Evolutionary conservation across 495 filamentous ascomycete genomes (phyloP).

Genomic region (Tuber indicum): DNA sequence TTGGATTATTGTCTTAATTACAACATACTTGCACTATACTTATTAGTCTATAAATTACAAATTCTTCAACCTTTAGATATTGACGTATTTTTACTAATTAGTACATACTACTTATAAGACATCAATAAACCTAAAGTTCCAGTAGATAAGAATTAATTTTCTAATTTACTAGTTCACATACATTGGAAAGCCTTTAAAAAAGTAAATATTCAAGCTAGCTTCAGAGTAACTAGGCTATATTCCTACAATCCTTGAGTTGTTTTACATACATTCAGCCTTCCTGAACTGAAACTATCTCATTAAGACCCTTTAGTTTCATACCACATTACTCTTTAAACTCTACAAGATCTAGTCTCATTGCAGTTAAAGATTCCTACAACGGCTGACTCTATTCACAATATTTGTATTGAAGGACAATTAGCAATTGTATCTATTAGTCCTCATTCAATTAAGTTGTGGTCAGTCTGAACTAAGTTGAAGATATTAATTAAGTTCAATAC

Average conservation of each 20-base stretch:
- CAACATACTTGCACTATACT: slow-evolving; percentile 12
- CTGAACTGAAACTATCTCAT: neutral
- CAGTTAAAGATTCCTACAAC: too few species aligned
- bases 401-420: too few species aligned
- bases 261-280: neutral
- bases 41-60: slow-evolving; percentile 11
- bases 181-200: neutral
- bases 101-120: slow-evolving; percentile 8
- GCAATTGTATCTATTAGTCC: too few species aligned
- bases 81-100: slow-evolving; percentile 2
- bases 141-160: slow-evolving; percentile 12
- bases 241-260: neutral
- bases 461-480: too few species aligned
- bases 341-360: too few species aligned
- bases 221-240: neutral
- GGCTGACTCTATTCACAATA: too few species aligned
- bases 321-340: too few species aligned
- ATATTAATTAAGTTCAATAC: too few species aligned
- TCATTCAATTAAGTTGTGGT: too few species aligned
- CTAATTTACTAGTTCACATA: neutral
- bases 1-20: slow-evolving; percentile 12
- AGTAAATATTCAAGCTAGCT: slow-evolving; percentile 2
- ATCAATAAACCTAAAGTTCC: neutral
- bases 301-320: too few species aligned
- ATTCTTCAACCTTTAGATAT: slow-evolving; percentile 12